Evolutionary conservation across 108 stramenopile genomes (phyloP), one percentile per base, ranked within the genome.

Genomic region (Discostella stelligeroides): DNA sequence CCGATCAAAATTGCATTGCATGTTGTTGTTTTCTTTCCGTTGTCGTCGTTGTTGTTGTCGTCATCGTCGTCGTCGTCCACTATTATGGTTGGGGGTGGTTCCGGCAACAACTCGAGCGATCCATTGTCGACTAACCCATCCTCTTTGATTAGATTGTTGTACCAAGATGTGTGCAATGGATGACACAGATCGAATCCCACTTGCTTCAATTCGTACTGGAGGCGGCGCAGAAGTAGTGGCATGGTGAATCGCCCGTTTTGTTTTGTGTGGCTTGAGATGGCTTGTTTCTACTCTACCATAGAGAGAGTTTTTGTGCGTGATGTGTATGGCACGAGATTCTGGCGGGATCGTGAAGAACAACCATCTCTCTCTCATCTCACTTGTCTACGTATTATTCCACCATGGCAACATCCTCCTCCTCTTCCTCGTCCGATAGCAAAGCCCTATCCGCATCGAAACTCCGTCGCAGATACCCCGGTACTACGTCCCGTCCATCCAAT

Each of bases 381-480:
- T n/a, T n/a, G n/a, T n/a, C n/a, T n/a, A n/a, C n/a, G n/a, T n/a
- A n/a, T n/a, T n/a, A n/a, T n/a, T n/a, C n/a, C 34, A 34, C 34
- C 34, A 34, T 34, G 34, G 34, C 34, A n/a, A n/a, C n/a, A n/a
- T n/a, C n/a, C n/a, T n/a, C n/a, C n/a, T n/a, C n/a, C n/a, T n/a
- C n/a, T n/a, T n/a, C n/a, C n/a, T n/a, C n/a, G 70, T 94, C 93
- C 9, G 93, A 94, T 71, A 88, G 89, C 72, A 88, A 84, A 47
- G 88, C 80, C 70, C 73, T 77, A 24, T 83, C 88, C 41, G 84
- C 78, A 11, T 85, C 84, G 24, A 75, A 87, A 61, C 86, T 86
- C 68, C 81, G 87, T 13, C 79, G 87, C 1, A 20, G 51, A 23
- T 23, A 51, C 21, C 9, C 68, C 40, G 39, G 73, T 42, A 39